phyloP scores from a whole-genome alignment of 768 basidiomycete species.

The Lactarius quietus region DNA sequence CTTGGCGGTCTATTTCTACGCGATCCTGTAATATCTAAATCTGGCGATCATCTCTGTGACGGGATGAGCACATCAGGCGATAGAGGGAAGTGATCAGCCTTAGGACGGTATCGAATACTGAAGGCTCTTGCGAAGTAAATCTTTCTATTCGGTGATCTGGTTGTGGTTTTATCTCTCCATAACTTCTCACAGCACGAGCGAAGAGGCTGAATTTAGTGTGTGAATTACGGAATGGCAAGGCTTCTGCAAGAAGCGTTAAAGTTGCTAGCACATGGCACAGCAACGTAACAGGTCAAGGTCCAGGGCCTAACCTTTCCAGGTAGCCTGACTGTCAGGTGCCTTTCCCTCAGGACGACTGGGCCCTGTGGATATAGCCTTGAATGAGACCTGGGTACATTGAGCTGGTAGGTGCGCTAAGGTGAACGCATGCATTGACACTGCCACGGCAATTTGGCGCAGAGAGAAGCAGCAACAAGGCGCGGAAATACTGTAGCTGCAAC shows the following conservation, averaged over 20 bases:
- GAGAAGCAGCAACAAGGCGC: background rate
- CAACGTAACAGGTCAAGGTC: background rate
- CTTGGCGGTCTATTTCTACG: background rate
- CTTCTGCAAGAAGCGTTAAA: background rate
- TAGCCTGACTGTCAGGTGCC: background rate
- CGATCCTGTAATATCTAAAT: background rate
- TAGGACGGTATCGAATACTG: background rate
- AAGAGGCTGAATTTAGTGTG: background rate
- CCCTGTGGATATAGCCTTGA: background rate
- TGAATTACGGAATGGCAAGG: background rate
- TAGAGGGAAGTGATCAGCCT: background rate
- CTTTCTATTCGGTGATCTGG: no score
- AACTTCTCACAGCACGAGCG: background rate
- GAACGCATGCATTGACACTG: background rate
- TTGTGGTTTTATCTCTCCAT: background rate
- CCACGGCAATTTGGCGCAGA: background rate
- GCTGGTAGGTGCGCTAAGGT: background rate
- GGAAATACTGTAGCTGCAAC: background rate
- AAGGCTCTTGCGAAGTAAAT: background rate
- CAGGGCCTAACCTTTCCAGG: background rate
- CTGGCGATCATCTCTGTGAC: background rate
- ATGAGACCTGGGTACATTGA: background rate
- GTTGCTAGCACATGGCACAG: background rate
- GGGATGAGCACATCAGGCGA: background rate
- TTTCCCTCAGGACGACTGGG: background rate